phyloP scores from a whole-genome alignment of 768 basidiomycete genomes.

The Rhizopogon vinicolor region DNA sequence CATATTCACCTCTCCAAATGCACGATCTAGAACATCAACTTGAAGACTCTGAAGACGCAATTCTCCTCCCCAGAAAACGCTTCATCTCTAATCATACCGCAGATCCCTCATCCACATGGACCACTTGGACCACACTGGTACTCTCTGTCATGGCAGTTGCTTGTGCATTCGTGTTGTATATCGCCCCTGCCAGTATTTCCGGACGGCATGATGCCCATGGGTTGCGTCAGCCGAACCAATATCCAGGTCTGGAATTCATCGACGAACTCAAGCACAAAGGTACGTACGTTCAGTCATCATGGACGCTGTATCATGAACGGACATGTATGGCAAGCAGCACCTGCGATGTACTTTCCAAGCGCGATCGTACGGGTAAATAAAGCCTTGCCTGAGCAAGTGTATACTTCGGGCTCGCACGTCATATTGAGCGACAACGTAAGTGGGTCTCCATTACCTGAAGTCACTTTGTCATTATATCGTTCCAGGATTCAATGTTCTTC shows the following conservation, averaged over 20 bases:
- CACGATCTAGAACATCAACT: background rate
- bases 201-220: background rate
- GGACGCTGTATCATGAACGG: no score
- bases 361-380: constrained; percentile 1
- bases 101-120: background rate
- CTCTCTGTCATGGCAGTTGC: background rate
- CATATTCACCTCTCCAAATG: background rate
- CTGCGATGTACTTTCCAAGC: background rate
- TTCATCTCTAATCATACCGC: background rate
- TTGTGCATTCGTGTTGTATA: background rate
- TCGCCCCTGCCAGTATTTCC: background rate
- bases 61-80: background rate
- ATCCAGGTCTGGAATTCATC: background rate
- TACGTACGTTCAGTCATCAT: background rate
- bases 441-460: background rate
- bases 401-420: background rate
- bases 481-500: constrained; percentile 20
- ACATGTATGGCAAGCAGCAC: background rate
- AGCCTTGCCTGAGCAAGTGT: background rate
- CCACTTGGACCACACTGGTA: background rate
- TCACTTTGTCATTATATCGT: background rate
- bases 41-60: background rate
- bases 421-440: background rate
- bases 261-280: background rate
- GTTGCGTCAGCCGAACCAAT: background rate